Conservation (phyloP, 2,329 filamentous ascomycete genomes). For the Arthrobotrys iridis region DNA sequence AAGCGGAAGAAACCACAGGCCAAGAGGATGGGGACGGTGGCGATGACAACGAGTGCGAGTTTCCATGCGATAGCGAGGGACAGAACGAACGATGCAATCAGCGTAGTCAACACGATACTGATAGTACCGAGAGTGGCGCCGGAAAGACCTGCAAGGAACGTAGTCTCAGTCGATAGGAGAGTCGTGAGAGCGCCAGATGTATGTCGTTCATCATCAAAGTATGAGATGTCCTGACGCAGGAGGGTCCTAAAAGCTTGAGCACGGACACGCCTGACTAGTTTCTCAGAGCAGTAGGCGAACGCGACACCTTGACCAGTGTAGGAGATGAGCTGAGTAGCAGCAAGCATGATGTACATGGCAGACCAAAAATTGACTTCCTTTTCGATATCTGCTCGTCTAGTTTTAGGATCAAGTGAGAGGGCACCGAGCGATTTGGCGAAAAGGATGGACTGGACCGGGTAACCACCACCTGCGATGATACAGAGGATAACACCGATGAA, state of each 20-base stretch:
- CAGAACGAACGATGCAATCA: conserved; percentile 77
- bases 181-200: conserved; percentile 87
- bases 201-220: conserved; percentile 90
- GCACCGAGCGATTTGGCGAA: conserved; percentile 87
- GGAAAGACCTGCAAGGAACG: conserved; percentile 85
- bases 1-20: conserved; percentile 88
- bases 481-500: conserved; percentile 76
- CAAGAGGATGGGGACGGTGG: conserved; percentile 79
- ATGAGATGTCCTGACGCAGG: conserved; percentile 89
- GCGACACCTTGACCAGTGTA: conserved; percentile 75
- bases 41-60: conserved; percentile 81
- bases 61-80: conserved; percentile 86
- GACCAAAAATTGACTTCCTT: conserved; percentile 84
- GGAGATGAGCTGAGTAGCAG: conserved; percentile 75
- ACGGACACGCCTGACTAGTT: conserved; percentile 82
- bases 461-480: conserved; percentile 80
- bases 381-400: conserved; percentile 65
- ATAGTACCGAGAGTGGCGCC: conserved; percentile 89
- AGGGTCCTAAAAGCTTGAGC: conserved; percentile 85
- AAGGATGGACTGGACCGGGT: conserved; percentile 80
- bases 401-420: conserved; percentile 65
- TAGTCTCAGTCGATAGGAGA: conserved; percentile 88
- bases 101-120: conserved; percentile 79
- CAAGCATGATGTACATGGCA: conserved; percentile 87
- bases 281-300: conserved; percentile 87